Percentiles rank a stretch among this genome's conserved stretches.
These are phyloP conservation scores for Colletotrichum navitas DNA, from an alignment of 2,329 filamentous ascomycete genomes.

Conservation along the genomic window DNA sequence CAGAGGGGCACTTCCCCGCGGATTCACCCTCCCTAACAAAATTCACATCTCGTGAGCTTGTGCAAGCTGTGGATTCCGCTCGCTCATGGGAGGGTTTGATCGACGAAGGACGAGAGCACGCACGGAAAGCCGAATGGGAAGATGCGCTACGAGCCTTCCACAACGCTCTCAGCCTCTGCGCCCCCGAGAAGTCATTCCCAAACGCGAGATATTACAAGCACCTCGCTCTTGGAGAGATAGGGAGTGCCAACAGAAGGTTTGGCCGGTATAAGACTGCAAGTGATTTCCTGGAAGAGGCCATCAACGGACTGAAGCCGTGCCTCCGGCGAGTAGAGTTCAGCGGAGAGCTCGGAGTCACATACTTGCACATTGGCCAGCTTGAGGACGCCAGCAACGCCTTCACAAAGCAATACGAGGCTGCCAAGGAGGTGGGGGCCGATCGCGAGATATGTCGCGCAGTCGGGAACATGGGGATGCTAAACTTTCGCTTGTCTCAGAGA, in stretches of 20 bases:
- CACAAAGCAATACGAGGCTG: constrained; percentile 48
- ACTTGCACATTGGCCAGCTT: constrained; percentile 49
- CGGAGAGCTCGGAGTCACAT: constrained; percentile 51
- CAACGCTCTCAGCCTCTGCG: constrained; percentile 46
- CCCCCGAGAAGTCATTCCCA: constrained; percentile 25
- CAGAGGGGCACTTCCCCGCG: constrained; percentile 40
- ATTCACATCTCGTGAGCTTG: constrained; percentile 41
- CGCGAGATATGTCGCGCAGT: constrained; percentile 49
- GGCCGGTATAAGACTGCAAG: constrained; percentile 48
- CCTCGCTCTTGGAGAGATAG: constrained; percentile 46
- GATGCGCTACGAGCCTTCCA: constrained; percentile 44
- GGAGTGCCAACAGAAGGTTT: constrained; percentile 48
- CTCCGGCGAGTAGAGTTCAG: constrained; percentile 43
- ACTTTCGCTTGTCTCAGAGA: constrained; percentile 51
- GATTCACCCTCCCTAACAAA: constrained; percentile 41
- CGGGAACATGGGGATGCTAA: constrained; percentile 53
- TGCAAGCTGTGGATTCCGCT: constrained; percentile 39
- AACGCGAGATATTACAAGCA: constrained; percentile 41
- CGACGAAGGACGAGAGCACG: constrained; percentile 39
- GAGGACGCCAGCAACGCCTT: constrained; percentile 48
- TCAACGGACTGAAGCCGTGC: constrained; percentile 40
- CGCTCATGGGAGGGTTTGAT: constrained; percentile 44
- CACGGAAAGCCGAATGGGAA: constrained; percentile 44
- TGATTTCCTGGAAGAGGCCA: constrained; percentile 44
- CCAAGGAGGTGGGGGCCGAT: constrained; percentile 45